Percentiles rank a stretch among this genome's conserved stretches.
Conservation (phyloP, 208 protist genomes). For the Strigomonas culicis region DNA sequence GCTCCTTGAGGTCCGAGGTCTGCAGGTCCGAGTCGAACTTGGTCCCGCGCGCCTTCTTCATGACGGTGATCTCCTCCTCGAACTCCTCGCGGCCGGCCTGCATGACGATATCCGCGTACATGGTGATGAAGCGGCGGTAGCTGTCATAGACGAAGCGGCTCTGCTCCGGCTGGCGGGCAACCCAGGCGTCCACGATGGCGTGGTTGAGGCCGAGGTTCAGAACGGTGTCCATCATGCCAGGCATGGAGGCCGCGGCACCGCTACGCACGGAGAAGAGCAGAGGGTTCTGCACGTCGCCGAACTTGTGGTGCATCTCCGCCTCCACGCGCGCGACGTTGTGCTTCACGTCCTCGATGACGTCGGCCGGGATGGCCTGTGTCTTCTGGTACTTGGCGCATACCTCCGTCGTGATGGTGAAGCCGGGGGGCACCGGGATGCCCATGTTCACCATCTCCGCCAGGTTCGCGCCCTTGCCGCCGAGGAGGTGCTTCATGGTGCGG, state of each 20-base stretch:
- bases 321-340: constrained; percentile 74
- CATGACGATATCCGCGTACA: constrained; percentile 95
- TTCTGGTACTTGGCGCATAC: constrained; percentile 78
- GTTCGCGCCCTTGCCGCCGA: constrained; percentile 94
- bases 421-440: constrained; percentile 90
- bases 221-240: constrained; percentile 96
- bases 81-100: constrained; percentile 84
- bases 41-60: constrained; percentile 70
- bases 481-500: constrained; percentile 85
- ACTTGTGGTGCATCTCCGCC: constrained; percentile 71
- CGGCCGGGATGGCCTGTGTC: constrained; percentile 45
- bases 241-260: constrained; percentile 94
- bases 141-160: constrained; percentile 93
- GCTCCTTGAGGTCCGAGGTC: constrained; percentile 67
- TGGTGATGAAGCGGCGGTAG: constrained; percentile 94
- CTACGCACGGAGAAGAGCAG: constrained; percentile 94
- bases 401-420: constrained; percentile 94
- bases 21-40: constrained; percentile 88
- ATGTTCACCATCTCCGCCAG: constrained; percentile 92
- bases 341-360: constrained; percentile 66
- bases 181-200: constrained; percentile 68
- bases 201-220: constrained; percentile 95
- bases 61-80: constrained; percentile 66
- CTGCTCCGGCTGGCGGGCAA: constrained; percentile 50
- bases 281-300: constrained; percentile 81